A percentile compares a stretch with the other conserved stretches of the same genome.
phyloP scores from a whole-genome alignment of 1,139 yeast genomes.

The Tardiomyces digboiensis region DNA sequence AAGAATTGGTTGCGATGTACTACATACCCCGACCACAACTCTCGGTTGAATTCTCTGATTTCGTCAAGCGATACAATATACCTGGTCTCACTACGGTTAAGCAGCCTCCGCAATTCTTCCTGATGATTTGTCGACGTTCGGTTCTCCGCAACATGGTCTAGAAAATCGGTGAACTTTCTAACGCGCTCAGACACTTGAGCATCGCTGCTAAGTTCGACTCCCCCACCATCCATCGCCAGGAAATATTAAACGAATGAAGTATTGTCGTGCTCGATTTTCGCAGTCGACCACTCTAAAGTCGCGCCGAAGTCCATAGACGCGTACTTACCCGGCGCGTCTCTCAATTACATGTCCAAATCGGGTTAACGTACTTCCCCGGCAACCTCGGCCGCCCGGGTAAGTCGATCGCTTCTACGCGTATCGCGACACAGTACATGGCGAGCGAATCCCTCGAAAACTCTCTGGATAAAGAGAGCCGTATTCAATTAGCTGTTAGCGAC shows the following conservation, averaged over 20 bases:
- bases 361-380: too few species aligned
- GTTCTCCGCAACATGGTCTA: constrained; percentile 28
- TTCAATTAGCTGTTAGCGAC: too few species aligned
- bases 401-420: too few species aligned
- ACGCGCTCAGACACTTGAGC: constrained; percentile 58
- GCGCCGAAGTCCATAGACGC: too few species aligned
- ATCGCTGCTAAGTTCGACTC: constrained; percentile 10
- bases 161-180: constrained; percentile 80
- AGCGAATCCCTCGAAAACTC: too few species aligned
- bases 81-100: constrained; percentile 55
- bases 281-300: too few species aligned
- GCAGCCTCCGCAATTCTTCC: constrained; percentile 62
- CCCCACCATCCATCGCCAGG: too few species aligned
- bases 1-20: too few species aligned
- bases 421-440: too few species aligned
- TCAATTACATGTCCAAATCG: neutral
- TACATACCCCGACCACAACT: constrained; percentile 57
- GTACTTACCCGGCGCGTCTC: neutral
- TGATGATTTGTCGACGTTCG: constrained; percentile 44
- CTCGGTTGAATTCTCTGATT: constrained; percentile 71
- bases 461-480: too few species aligned
- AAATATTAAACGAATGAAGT: neutral
- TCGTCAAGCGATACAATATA: constrained; percentile 78
- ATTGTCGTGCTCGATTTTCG: neutral
- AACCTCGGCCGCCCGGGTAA: too few species aligned